Conservation (phyloP, 2,329 filamentous ascomycete genomes). For the Monosporascus sp. region DNA sequence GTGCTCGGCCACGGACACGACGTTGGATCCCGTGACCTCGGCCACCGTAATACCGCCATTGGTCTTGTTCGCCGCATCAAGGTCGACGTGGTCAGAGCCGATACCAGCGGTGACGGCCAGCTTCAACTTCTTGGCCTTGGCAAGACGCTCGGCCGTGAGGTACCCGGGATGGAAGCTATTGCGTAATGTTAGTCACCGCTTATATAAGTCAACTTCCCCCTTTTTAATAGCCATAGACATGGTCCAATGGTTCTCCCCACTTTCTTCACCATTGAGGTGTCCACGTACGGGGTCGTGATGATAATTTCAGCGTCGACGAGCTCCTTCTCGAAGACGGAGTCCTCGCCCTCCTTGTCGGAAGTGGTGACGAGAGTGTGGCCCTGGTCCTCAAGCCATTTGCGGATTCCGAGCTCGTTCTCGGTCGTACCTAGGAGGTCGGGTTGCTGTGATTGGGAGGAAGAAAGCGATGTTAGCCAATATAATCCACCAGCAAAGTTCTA, state of each 20-base stretch:
- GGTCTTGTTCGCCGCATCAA: slow-evolving; percentile 95
- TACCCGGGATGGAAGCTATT: slow-evolving; percentile 94
- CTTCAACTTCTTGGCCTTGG: slow-evolving; percentile 98
- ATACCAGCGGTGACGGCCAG: slow-evolving; percentile 95
- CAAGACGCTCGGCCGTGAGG: slow-evolving; percentile 90
- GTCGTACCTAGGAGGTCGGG: slow-evolving; percentile 88
- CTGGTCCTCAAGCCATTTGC: slow-evolving; percentile 96
- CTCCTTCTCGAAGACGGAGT: slow-evolving; percentile 91
- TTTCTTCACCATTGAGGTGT: slow-evolving; percentile 3
- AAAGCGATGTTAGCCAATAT: slow-evolving; percentile 14
- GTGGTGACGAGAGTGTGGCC: slow-evolving; percentile 96
- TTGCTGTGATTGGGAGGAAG: slow-evolving; percentile 40
- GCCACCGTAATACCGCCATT: slow-evolving; percentile 96
- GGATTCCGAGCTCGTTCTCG: slow-evolving; percentile 95
- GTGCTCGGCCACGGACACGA: slow-evolving; percentile 97
- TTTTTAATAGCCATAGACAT: no score
- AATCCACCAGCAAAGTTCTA: slow-evolving; percentile 1
- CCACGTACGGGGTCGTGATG: slow-evolving; percentile 86
- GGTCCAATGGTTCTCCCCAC: no score
- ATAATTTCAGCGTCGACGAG: slow-evolving; percentile 96
- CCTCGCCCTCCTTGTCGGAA: slow-evolving; percentile 92
- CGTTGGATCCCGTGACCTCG: slow-evolving; percentile 96
- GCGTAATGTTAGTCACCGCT: slow-evolving; percentile 8
- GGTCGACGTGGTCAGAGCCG: slow-evolving; percentile 96
- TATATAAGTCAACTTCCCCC: no score